phyloP scores from a whole-genome alignment of 139 green algal species.

The Tetratostichococcus sp. region DNA sequence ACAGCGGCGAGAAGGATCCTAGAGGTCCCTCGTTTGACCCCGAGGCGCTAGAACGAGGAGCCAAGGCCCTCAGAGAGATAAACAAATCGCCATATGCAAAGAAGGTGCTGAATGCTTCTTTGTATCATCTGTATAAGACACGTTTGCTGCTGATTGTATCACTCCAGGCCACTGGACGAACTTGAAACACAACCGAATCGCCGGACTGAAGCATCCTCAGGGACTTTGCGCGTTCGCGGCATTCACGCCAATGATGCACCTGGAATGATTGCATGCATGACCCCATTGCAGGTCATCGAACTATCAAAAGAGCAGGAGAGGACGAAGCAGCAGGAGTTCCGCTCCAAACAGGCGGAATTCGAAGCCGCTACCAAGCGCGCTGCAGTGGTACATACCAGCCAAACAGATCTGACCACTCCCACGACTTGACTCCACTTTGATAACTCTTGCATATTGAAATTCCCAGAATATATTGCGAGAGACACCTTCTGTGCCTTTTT shows the following conservation, averaged over 20 bases:
- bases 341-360: constrained; percentile 69
- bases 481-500: no score
- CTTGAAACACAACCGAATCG: no score
- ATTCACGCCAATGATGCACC: not conserved
- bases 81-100: constrained; percentile 90
- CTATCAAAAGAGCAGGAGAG: constrained; percentile 85
- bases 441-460: no score
- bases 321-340: constrained; percentile 82
- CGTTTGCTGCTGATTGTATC: no score
- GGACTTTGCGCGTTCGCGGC: no score
- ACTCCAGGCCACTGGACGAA: no score
- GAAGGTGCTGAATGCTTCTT: no score
- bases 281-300: constrained; percentile 87
- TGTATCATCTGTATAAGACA: no score
- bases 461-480: no score
- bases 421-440: no score
- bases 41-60: constrained; percentile 92
- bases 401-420: not conserved
- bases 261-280: no score
- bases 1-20: constrained; percentile 8
- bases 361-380: constrained; percentile 50
- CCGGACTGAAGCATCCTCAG: no score
- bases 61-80: constrained; percentile 95
- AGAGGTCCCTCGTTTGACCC: constrained; percentile 75
- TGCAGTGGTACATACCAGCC: constrained; percentile 14